Evolutionary conservation across 148 eudicot species (phyloP).

Genomic region (Cornus suecica): DNA sequence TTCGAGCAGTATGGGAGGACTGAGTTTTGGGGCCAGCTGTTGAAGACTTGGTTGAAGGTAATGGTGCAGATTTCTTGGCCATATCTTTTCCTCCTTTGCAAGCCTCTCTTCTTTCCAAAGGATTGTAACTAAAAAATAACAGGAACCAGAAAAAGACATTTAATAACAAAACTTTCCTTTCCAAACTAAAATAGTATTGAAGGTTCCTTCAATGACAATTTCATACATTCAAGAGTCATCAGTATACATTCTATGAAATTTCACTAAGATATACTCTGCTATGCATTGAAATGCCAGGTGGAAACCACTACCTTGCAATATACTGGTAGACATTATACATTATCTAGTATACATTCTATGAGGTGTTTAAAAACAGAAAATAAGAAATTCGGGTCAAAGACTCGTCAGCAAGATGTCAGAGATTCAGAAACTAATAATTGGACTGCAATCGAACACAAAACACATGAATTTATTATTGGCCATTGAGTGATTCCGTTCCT

Average conservation of each 20-base stretch:
- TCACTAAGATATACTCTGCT: neutral
- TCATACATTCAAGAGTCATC: neutral
- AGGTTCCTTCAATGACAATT: neutral
- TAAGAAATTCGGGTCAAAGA: neutral
- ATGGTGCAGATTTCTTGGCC: constrained; percentile 51
- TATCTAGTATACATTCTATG: no score
- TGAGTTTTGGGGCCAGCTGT: constrained; percentile 45
- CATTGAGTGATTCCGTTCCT: neutral
- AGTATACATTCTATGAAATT: neutral
- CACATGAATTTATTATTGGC: neutral
- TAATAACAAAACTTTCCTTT: neutral
- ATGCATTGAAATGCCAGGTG: neutral
- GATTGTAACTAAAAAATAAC: constrained; percentile 53
- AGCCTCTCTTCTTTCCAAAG: constrained; percentile 77
- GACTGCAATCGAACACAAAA: neutral
- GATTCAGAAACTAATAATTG: no score
- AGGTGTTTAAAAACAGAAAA: neutral
- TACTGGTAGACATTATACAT: no score
- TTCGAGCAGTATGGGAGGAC: constrained; percentile 50
- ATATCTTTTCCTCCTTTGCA: constrained; percentile 79
- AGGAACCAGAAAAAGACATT: neutral
- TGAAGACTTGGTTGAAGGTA: constrained; percentile 49
- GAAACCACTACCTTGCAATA: no score
- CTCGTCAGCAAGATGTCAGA: neutral
- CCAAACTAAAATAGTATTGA: neutral